Evolutionary conservation across 164 flowering plant genomes (phyloP).

Genomic region (Kingdonia uniflora): DNA sequence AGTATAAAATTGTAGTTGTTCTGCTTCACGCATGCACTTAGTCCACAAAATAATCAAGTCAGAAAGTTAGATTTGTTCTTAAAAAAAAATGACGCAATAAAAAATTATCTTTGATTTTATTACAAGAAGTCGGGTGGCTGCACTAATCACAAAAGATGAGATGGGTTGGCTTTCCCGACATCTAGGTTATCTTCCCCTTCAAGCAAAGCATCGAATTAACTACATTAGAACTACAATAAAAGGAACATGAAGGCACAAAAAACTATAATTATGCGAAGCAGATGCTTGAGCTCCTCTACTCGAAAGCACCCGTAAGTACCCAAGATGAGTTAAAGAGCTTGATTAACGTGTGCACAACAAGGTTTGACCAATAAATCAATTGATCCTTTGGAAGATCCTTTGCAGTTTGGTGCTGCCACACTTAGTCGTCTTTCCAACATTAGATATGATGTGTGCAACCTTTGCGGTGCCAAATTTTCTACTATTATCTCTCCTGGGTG

Average conservation of each 20-base stretch:
- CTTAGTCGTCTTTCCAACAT: conserved; percentile 94
- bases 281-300: conserved; percentile 90
- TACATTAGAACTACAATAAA: conserved; percentile 96
- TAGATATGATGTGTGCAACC: conserved; percentile 95
- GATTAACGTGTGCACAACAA: conserved; percentile 74
- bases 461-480: conserved; percentile 94
- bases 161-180: conserved; percentile 97
- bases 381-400: conserved; percentile 94
- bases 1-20: conserved; percentile 92
- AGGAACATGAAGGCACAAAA: conserved; percentile 96
- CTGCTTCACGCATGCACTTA: conserved; percentile 63
- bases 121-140: conserved; percentile 84
- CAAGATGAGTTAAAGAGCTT: conserved; percentile 92
- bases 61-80: no score
- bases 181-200: conserved; percentile 88
- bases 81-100: not conserved
- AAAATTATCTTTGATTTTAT: not conserved
- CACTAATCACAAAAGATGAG: conserved; percentile 96
- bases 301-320: conserved; percentile 90
- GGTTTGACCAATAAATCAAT: conserved; percentile 90
- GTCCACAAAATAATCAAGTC: no score
- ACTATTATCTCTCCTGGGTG: conserved; percentile 93
- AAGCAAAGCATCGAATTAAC: conserved; percentile 82
- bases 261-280: conserved; percentile 87
- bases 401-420: conserved; percentile 97